Base-by-base conservation (phyloP, 805 yeast genomes). In the Saccharomycopsis guyanensis region DNA sequence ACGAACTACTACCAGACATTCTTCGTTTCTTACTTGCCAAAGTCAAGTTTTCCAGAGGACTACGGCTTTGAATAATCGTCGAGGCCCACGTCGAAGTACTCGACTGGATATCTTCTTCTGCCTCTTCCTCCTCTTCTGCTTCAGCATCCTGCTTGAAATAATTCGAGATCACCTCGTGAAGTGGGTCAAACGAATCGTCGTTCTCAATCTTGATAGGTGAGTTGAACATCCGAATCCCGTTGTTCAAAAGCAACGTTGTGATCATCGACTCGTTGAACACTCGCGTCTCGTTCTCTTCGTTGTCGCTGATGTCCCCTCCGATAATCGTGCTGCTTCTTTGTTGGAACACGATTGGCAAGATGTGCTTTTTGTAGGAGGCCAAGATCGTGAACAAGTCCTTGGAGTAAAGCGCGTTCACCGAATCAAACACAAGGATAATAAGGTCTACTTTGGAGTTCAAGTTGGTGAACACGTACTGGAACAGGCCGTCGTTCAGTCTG, bases 51-150 rank as follows among this genome's bases (percentile, higher is more conserved):
- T 40, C 34, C 16, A 27, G 5, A 7, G 35, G 10, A 8, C 29
- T 12, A 5, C 47, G 23, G 27, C 41, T 50, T 35, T 50, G 51
- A 23, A 50, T 47, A 18, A 50, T 48, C 15, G 46, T 41, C 8
- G 53, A 47, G 7, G 51, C 52, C 53, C 53, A 50, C 12, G 36
- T 40, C 2, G 53, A 50, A 8, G 53, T 45, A 25, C 49, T 47
- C 3, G 27, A 15, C 24, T 42, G 52, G 18, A 45, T 27, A 18
- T 35, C 41, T 7, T 32, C 24, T 15, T 22, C 18, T 10, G 15
- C 43, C 19, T 15, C 41, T 13, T 27, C 45, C 20, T 31, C 43
- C 18, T 15, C 40, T 3, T 22, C 45, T 25, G 29, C 36, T 3
- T 19, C 35, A 2, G 27, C 34, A 33, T 40, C 25, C n/a, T 32